Evolutionary conservation across 1,139 yeast species (phyloP).

Genomic region (Groenewaldozyma sp.): DNA sequence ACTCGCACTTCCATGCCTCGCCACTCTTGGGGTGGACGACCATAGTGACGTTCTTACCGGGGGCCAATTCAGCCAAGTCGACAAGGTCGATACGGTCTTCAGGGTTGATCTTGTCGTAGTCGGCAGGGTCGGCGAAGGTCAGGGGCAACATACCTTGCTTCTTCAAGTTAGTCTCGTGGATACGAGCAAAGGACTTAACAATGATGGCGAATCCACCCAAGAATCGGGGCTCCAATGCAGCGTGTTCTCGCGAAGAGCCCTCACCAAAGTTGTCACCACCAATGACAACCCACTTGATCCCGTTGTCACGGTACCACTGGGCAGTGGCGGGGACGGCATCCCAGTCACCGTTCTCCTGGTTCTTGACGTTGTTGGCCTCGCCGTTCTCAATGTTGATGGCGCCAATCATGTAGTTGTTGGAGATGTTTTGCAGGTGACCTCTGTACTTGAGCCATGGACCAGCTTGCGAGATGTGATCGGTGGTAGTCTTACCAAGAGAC

Average conservation of each 20-base stretch:
- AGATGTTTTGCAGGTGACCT: constrained; percentile 98
- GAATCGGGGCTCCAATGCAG: constrained; percentile 91
- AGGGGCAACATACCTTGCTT: constrained; percentile 96
- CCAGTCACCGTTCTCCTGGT: constrained; percentile 86
- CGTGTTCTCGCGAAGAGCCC: constrained; percentile 98
- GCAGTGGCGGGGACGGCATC: constrained; percentile 96
- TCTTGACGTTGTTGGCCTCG: constrained; percentile 86
- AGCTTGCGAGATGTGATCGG: constrained; percentile 99
- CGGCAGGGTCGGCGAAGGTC: constrained; percentile 80
- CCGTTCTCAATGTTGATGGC: constrained; percentile 96
- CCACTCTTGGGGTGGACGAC: constrained; percentile 89
- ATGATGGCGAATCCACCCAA: constrained; percentile 83
- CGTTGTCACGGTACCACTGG: constrained; percentile 86
- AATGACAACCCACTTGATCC: constrained; percentile 84
- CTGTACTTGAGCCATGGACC: constrained; percentile 99
- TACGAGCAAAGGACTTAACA: constrained; percentile 95
- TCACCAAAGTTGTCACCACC: constrained; percentile 99
- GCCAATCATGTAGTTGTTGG: constrained; percentile 99
- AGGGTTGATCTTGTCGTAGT: constrained; percentile 90
- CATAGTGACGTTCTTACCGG: constrained; percentile 82
- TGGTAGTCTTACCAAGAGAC: constrained; percentile 96
- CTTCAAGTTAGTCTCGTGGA: constrained; percentile 83
- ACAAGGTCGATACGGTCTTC: constrained; percentile 82
- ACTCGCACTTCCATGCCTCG: constrained; percentile 73
- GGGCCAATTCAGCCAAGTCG: constrained; percentile 80